Conservation (phyloP, 805 yeast genomes). For the Yamadazyma tumulicola region DNA sequence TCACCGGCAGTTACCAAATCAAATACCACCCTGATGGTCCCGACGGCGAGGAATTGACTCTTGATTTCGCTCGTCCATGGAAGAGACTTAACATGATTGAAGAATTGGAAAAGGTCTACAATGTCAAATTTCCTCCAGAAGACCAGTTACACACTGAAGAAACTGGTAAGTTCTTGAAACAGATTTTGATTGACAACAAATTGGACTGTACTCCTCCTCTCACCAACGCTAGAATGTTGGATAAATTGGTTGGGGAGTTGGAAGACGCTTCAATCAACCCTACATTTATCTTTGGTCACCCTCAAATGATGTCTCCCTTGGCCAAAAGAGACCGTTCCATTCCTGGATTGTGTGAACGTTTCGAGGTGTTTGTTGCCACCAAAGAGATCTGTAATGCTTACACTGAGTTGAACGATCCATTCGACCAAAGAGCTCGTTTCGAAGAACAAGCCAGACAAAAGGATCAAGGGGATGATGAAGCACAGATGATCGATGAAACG, state of each 20-base stretch:
- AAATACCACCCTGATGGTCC: constrained; percentile 94
- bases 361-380: constrained; percentile 97
- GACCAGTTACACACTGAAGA: constrained; percentile 91
- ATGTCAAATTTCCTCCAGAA: constrained; percentile 92
- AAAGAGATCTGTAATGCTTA: constrained; percentile 98
- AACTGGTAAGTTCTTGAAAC: constrained; percentile 86
- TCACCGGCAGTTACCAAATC: constrained; percentile 85
- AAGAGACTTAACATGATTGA: constrained; percentile 97
- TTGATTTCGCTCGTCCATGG: constrained; percentile 97
- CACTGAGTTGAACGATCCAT: constrained; percentile 98
- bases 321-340: constrained; percentile 91
- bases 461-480: constrained; percentile 99
- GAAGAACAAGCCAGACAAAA: constrained; percentile 99
- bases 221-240: constrained; percentile 98
- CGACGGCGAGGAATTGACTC: constrained; percentile 69
- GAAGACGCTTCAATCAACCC: constrained; percentile 96
- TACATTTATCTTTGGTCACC: constrained; percentile 97
- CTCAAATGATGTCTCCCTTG: constrained; percentile 99
- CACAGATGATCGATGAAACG: constrained; percentile 92
- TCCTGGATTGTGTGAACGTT: constrained; percentile 96
- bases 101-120: constrained; percentile 81
- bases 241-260: constrained; percentile 93
- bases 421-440: constrained; percentile 94
- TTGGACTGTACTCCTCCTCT: constrained; percentile 89
- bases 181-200: constrained; percentile 70